Evolutionary conservation across 495 filamentous ascomycete species (phyloP).

Genomic region (Podospora tetraspora): DNA sequence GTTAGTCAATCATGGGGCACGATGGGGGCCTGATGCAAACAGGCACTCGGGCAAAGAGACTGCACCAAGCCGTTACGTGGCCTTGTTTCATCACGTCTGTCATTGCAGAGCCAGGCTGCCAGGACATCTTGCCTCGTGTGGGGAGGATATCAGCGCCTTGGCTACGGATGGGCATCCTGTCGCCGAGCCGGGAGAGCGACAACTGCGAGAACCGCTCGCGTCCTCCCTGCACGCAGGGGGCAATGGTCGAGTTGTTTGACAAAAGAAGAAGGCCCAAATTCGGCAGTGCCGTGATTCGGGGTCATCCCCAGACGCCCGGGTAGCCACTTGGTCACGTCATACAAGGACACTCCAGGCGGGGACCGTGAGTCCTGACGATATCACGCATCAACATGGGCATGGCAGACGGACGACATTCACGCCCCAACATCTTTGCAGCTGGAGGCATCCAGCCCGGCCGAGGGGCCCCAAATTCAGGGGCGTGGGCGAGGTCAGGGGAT

Average conservation of each 20-base stretch:
- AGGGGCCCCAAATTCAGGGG: background rate
- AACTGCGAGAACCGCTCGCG: background rate
- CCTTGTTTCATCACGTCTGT: background rate
- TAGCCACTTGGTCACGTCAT: background rate
- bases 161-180: background rate
- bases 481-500: background rate
- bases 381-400: background rate
- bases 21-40: background rate
- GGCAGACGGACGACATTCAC: background rate
- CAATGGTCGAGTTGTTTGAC: background rate
- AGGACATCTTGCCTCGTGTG: background rate
- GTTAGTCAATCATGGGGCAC: constrained; percentile 17
- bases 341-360: background rate
- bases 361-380: background rate
- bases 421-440: background rate
- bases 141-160: background rate
- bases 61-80: background rate
- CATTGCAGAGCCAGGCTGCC: background rate
- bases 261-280: background rate
- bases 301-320: background rate
- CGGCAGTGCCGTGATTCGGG: background rate
- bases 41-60: background rate
- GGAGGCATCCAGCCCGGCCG: background rate
- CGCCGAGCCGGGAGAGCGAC: background rate
- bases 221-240: background rate